A percentile compares a stretch with the other conserved stretches of the same genome.
phyloP scores from a whole-genome alignment of 2,329 filamentous ascomycete genomes.

The Penicillium brasilianum region DNA sequence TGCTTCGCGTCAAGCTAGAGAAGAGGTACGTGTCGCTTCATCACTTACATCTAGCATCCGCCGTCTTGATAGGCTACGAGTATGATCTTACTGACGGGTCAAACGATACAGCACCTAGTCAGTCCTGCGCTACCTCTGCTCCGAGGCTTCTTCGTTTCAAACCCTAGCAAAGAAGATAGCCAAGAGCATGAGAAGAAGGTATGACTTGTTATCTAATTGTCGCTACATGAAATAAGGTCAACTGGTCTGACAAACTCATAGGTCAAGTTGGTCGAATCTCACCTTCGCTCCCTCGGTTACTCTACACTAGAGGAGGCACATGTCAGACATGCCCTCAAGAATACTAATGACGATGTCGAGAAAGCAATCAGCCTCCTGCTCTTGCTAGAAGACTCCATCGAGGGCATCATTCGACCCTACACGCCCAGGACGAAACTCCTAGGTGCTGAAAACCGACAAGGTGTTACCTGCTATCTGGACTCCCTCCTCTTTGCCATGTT shows the following conservation, averaged over 20 bases:
- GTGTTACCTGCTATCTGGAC: slow-evolving; percentile 94
- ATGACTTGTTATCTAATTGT: slow-evolving; percentile 8
- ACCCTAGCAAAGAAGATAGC: slow-evolving; percentile 25
- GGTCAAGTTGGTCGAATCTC: slow-evolving; percentile 60
- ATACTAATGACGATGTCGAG: slow-evolving; percentile 71
- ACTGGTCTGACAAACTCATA: slow-evolving; percentile 27
- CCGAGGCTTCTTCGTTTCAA: slow-evolving; percentile 41
- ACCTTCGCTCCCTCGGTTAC: slow-evolving; percentile 60
- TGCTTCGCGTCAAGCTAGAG: slow-evolving; percentile 38
- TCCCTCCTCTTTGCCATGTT: slow-evolving; percentile 96
- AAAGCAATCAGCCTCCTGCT: slow-evolving; percentile 77
- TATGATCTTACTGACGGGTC: slow-evolving; percentile 17
- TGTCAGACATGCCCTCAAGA: slow-evolving; percentile 64
- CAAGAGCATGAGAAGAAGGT: slow-evolving; percentile 45
- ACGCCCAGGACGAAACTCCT: slow-evolving; percentile 73
- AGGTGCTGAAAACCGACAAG: slow-evolving; percentile 83
- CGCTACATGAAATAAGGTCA: slow-evolving; percentile 14
- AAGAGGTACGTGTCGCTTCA: slow-evolving; percentile 34
- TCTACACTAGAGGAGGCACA: slow-evolving; percentile 65
- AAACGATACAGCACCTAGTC: slow-evolving; percentile 27
- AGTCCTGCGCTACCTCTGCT: slow-evolving; percentile 35
- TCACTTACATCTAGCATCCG: neutral
- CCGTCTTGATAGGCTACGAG: neutral
- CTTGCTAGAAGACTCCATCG: slow-evolving; percentile 78
- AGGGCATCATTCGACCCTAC: slow-evolving; percentile 78